Base-by-base conservation (phyloP, 2,329 filamentous ascomycete genomes). In the Lecanicillium sp. region DNA sequence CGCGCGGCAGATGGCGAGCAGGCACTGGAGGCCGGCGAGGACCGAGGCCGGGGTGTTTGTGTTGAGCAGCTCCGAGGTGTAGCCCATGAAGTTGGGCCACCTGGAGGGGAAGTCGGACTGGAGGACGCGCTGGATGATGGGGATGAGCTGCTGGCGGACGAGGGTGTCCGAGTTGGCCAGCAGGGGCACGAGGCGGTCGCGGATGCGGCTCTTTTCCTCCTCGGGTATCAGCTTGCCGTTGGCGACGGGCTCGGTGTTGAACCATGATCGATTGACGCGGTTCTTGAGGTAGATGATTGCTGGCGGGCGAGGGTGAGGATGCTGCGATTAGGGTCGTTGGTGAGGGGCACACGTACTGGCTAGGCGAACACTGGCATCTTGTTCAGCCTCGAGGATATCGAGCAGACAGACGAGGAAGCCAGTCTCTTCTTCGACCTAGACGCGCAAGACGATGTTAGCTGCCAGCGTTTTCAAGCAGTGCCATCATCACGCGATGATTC, bases 281-380 rank as follows among this genome's bases (percentile, higher is more conserved):
- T 98, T 97, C 74, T 98, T 98, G 66, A 97, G 82, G 71, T 97
- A 98, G 59, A 98, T 88, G 63, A 91, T 90, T 62, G 90, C 91
- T 96, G 67, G 52, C 46, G 40, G 17, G 35, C 7, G 52, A 56
- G 49, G 56, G 56, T 6, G 21, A 23, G 12, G 9, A 40, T 49
- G 35, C 33, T 10, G 20, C 29, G 27, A 27, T 15, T 6, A 26
- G 17, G 37, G 41, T 29, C 42, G 43, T 38, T 23, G 41, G 44
- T 44, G 53, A 45, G 51, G 57, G 47, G 41, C 45, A 53, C 53
- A 73, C 83, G 62, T 86, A 97, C 91, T 88, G 52, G 91, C 91
- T 50, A 96, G 78, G 62, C 90, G 86, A 58, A 96, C 81, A 54
- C 84, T 84, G 60, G 82, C 77, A 58, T 95, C 87, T 69, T 90